Base-by-base conservation (phyloP, 768 basidiomycete species). In the Pisolithus orientalis region DNA sequence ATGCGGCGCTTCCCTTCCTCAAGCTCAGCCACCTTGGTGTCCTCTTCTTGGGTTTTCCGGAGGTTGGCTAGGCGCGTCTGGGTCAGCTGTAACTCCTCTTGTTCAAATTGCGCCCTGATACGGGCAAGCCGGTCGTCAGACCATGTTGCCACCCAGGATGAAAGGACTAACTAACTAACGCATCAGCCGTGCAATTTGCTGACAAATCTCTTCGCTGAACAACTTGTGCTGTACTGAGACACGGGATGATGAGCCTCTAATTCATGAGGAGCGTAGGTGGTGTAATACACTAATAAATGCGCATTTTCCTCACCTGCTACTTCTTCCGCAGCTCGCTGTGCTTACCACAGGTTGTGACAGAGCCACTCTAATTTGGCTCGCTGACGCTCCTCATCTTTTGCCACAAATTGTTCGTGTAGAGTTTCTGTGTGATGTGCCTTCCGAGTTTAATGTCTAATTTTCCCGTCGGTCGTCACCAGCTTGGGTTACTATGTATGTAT, bases 391-490 rank as follows among this genome's bases (percentile, higher is more conserved):
- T 70, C 77, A 42, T 86, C 89, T 53, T 80, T 83, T 39, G 70
- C 62, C 0, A 94, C 80, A 21, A 21, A 21, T 40, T 85, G 82
- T 28, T 84, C 84, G 39, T 72, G 74, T 2, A 80, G 78, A 51
- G 80, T 79, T 47, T 73, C 66, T 0, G 90, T 85, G 57, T 90
- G 90, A 49, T 80, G 79, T 27, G 82, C 71, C 63, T 94, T 95
- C 47, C 90, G 81, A 27, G 80, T 75, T 0, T 89, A 83, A 62
- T 98, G 95, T 9, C 83, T 79, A 52, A 97, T 92, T 63, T 94
- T 91, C 5, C 90, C 87, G 52, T 95, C 90, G 27, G 87, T 74
- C 0, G 85, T 78, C 27, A 92, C 83, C 2, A 98, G 76, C 44
- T 89, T 87, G 2, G 96, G 94, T 70, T 81, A 82, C 93, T 21